phyloP scores from a whole-genome alignment of 2,329 filamentous ascomycete species.

The Scorias spongiosa region DNA sequence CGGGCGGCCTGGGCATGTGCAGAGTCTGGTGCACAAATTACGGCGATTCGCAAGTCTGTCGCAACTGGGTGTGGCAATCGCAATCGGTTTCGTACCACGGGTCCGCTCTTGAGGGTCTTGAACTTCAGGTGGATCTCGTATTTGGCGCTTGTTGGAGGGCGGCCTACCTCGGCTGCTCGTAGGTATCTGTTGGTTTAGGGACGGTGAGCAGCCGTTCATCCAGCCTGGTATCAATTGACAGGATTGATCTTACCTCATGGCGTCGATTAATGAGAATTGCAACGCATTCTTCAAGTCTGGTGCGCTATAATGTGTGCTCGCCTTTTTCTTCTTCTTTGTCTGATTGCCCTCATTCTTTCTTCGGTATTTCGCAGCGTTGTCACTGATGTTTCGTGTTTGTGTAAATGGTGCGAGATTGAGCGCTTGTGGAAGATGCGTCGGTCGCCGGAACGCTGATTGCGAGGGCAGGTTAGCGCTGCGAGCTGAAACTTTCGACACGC shows the following conservation, averaged over 20 bases:
- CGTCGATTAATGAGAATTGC: constrained; percentile 74
- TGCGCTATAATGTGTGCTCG: constrained; percentile 48
- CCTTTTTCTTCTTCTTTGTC: constrained; percentile 40
- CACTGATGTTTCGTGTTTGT: not conserved
- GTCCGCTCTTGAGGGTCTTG: constrained; percentile 69
- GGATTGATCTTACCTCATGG: constrained; percentile 52
- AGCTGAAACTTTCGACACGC: not conserved
- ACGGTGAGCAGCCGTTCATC: too few relatives aligned
- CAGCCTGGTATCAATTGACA: not conserved
- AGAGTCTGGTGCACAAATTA: constrained; percentile 75
- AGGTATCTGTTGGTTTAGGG: constrained; percentile 51
- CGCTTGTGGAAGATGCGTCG: not conserved
- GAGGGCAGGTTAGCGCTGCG: not conserved
- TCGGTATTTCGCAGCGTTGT: not conserved
- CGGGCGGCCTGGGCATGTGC: constrained; percentile 58
- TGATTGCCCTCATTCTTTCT: not conserved
- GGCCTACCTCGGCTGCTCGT: constrained; percentile 81
- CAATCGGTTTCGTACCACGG: constrained; percentile 74
- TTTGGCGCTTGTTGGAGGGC: constrained; percentile 55
- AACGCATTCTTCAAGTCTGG: constrained; percentile 49
- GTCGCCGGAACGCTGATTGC: not conserved
- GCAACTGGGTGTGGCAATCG: constrained; percentile 80
- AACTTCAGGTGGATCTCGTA: constrained; percentile 82
- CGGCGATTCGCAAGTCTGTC: constrained; percentile 75
- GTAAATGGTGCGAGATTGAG: not conserved